Evolutionary conservation across 2,329 filamentous ascomycete genomes (phyloP), one percentile per base, ranked within the genome.

Genomic region (Cyphellophora europaea): DNA sequence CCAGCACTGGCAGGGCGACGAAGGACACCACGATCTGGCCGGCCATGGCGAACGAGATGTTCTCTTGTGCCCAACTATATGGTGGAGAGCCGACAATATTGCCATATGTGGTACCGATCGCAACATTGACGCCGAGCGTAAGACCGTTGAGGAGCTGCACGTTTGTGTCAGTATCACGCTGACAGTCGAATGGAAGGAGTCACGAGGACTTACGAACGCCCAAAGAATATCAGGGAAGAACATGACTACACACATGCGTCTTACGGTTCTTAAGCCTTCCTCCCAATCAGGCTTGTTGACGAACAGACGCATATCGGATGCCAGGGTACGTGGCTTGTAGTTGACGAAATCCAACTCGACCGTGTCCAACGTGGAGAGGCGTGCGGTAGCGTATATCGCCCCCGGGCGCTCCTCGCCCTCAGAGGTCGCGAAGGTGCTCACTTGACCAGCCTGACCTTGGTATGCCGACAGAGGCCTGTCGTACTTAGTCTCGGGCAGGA

Each of bases 221-320:
- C 59, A 66, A 19, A 64, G 46, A 11, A 65, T 57, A 19, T 63
- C 60, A 12, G 62, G 62, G 35, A 63, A 66, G 12, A 57, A 44
- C 4, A 60, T 44, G 2, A 57, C 45, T 23, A 57, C 44, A 6
- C 49, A 49, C 5, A 55, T 54, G 47, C 59, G 51, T 43, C 51
- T 11, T 35, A 48, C 28, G 45, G 36, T 17, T 43, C 36, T 27
- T 45, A 39, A 27, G 35, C 42, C 41, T 34, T 52, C 48, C 2
- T 36, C 37, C 61, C 61, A 65, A 19, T 66, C 61, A 1, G 56
- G 51, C 10, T 52, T 51, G 12, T 56, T 58, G 23, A 59, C 45
- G 42, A 62, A 63, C 0, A 67, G 37, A 0, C 61, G 55, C 46
- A 67, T 50, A 40, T 67, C 29, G n/a, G 29, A 16, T 5, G 14